Base-by-base conservation (phyloP, 1,139 yeast species). In the Eremothecium coryli region DNA sequence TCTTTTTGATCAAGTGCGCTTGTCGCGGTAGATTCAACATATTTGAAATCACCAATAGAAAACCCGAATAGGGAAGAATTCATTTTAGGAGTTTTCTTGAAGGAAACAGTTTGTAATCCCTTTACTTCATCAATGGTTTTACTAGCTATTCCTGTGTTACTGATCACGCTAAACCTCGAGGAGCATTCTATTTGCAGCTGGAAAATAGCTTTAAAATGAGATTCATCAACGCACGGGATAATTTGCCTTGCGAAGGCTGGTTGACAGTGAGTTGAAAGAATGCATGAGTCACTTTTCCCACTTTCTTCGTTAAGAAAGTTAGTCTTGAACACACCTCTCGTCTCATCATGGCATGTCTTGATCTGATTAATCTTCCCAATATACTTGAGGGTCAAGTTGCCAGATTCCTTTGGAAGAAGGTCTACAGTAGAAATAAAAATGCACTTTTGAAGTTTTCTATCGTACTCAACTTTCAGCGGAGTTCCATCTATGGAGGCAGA, bases 181-280 rank as follows among this genome's bases (percentile, higher is more conserved):
- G 53, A 48, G 0, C 80, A 66, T 10, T 55, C 66, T 11, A 80
- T 54, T 2, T 66, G 48, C 24, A 81, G 56, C 37, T 65, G 51
- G 36, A 76, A 65, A 1, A 70, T 65, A 4, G 73, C 66, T 48
- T 77, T 80, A 26, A 61, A 54, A n/a, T 61, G 51, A 14, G 73
- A 64, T 43, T 78, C 85, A 50, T 81, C 88, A 14, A 80, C 52
- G 43, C 77, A 69, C 2, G 90, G 90, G 47, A 75, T 75, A 10
- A 79, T 68, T 33, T 52, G 52, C 45, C 78, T 64, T 3, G 84
- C 78, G 42, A 68, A 76, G 21, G 67, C 65, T 0, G 90, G 86
- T 51, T 79, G 88, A 27, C 74, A 67, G 49, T 81, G 88, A 2
- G 90, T 77, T 0, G 85, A 76, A 26, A 79, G 51, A 11, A 79